Evolutionary conservation across 306 rosid genomes (phyloP), one percentile per base, ranked within the genome.

Genomic region (Arachis hypogaea): DNA sequence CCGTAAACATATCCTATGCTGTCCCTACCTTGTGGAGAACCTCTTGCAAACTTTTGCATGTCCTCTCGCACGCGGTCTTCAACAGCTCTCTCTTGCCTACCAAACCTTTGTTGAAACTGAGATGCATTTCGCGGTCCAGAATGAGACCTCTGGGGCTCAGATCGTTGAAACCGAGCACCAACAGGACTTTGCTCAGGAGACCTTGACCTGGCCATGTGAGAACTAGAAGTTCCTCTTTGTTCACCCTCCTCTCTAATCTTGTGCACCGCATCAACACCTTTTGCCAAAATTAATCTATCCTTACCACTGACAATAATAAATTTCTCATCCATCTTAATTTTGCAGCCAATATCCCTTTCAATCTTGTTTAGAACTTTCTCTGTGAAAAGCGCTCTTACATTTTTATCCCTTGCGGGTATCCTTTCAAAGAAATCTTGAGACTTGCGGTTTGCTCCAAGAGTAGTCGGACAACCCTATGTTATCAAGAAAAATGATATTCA

Each of bases 11-110:
- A 89, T 82, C 90, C 98, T 88, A 91, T 62, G 87, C 87, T 84
- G 86, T 85, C 87, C 99, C 98, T 95, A 95, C 99, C 99, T 92
- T 92, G 98, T 83, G 94, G 91, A 78, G 99, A 84, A 86, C 82
- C 86, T 84, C 96, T 90, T 79, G 97, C 77, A 73, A 85, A 72
- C 64, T 90, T 95, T 69, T 85, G 91, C 83, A 85, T 59, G 74
- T 86, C 89, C 77, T 92, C 95, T 62, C 87, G 94, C 11, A 85
- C 74, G 61, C 86, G 90, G 7, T 88, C 89, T 83, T 95, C 96
- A 65, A 87, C 82, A 76, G 81, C 77, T 77, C 93, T 86, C 67
- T 90, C 99, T 65, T 83, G 96, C 89, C 97, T 88, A 78, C 90
- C 87, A 79, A 88, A 87, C 81, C 92, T 92, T 61, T 83, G 90